Base-by-base conservation (phyloP, 176 grass and related monocot species). In the Eleusine indica region DNA sequence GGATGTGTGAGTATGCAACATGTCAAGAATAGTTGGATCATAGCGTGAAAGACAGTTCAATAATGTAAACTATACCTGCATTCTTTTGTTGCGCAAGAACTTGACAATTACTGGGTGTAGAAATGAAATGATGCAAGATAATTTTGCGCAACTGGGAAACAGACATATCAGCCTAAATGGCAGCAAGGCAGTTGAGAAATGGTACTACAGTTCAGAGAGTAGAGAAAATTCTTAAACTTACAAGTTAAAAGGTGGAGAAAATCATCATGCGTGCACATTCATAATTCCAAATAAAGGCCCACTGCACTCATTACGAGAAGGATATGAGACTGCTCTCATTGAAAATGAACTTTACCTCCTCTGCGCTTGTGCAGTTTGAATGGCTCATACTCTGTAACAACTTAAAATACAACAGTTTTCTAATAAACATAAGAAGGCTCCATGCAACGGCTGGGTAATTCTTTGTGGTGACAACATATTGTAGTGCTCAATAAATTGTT, bases 181-280 rank as follows among this genome's bases (percentile, higher is more conserved):
- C 32, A 79, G 28, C 17, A n/a, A 79, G 28, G 73, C 46, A 66
- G 78, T 81, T 85, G 83, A 49, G 46, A 9, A 70, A 32, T 58
- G 56, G 19, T 21, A 57, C 6, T 57, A 70, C 67, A 32, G 41
- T 43, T 7, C 6, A 43, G 41, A 43, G 41, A 4, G 39, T 9
- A 21, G 14, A 80, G 39, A 79, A 11, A 21, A 30, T 78, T 39
- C 13, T 1, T 63, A 41, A 38, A 29, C 29, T 62, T 40, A 49
- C 53, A 71, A 78, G 37, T 7, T 43, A 43, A 43, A 43, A 43
- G 4, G 41, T 43, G 41, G 41, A 43, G 41, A 43, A 43, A 43
- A 43, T 4, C 4, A 43, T 43, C 41, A 43, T 7, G 41, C 41
- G 7, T 43, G 41, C 41, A 43, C 4, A 43, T 43, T 43, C 41